Base-by-base conservation (phyloP, 805 yeast genomes). In the Tetrapisispora phaffii region DNA sequence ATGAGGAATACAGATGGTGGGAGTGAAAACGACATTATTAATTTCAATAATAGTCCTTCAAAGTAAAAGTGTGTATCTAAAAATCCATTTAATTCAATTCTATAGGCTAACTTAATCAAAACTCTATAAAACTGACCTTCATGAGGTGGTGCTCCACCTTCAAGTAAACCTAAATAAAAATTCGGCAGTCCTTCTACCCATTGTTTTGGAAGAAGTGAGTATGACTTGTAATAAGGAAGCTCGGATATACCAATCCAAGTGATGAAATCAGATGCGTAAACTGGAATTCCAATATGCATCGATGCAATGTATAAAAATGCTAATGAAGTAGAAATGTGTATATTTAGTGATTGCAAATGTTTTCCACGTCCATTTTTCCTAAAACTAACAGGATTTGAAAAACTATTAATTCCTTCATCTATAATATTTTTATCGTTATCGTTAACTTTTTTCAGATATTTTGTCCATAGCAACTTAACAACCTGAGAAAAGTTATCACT, bases 271-370 rank as follows among this genome's bases (percentile, higher is more conserved):
- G 63, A 59, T 5, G 73, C 50, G 53, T 73, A 77, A 1, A 80
- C 46, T 0, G 86, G 83, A 19, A 70, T 47, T 24, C 70, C 66
- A 49, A 77, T 51, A 45, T 71, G 69, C 8, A 74, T 49, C n/a
- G 74, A 56, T 2, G 80, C 75, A 40, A 79, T 46, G 56, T 80
- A 81, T 17, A 78, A 60, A 1, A 80, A 53, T 7, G 71, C 54
- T 4, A 72, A 23, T 1, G 66, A 44, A 23, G 65, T 44, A 8
- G 49, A 44, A 41, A 60, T 51, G 38, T 54, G 51, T 20, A 61
- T 39, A 35, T 53, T 44, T 16, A 49, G n/a, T 23, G 41, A 43
- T 15, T 48, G 42, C 5, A 33, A 17, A 39, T 44, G 46, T 26
- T n/a, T 47, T 34, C 42, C 40, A 3, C 22, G n/a, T 21, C 41